Percentiles rank a stretch among this genome's conserved stretches.
These are phyloP conservation scores for Lentinula detonsa DNA, from an alignment of 768 basidiomycete species.

Conservation along the genomic window DNA sequence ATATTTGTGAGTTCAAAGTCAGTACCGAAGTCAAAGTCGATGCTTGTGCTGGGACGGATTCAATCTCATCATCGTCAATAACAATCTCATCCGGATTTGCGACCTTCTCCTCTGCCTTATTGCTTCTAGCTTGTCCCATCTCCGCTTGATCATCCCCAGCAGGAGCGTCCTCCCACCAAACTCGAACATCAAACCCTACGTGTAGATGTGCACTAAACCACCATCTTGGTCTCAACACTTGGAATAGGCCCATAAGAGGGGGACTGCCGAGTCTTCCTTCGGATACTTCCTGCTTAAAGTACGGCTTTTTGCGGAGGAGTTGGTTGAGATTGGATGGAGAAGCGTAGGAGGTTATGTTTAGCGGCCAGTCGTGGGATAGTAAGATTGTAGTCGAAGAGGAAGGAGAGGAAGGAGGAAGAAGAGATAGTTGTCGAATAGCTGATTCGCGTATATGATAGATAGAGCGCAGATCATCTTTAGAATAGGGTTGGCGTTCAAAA, in stretches of 20 bases:
- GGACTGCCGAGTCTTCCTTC: constrained; percentile 76
- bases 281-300: constrained; percentile 66
- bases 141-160: too few relatives aligned
- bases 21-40: background rate
- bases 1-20: background rate
- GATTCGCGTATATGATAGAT: constrained; percentile 91
- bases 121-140: background rate
- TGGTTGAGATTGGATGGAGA: constrained; percentile 34
- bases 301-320: constrained; percentile 72
- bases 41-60: background rate
- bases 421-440: constrained; percentile 71
- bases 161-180: constrained; percentile 15
- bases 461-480: constrained; percentile 63
- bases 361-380: constrained; percentile 97
- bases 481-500: constrained; percentile 80
- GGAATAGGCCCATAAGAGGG: constrained; percentile 74
- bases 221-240: constrained; percentile 67
- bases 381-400: constrained; percentile 57
- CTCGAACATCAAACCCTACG: constrained; percentile 73
- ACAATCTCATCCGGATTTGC: constrained; percentile 47
- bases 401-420: constrained; percentile 25
- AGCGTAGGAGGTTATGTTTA: constrained; percentile 76
- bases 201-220: constrained; percentile 96
- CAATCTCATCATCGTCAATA: constrained; percentile 35
- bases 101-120: background rate